A percentile compares a stretch with the other conserved stretches of the same genome.
These are phyloP conservation scores for Ensete ventricosum DNA, from an alignment of 176 grass and related monocot genomes.

Conservation along the genomic window DNA sequence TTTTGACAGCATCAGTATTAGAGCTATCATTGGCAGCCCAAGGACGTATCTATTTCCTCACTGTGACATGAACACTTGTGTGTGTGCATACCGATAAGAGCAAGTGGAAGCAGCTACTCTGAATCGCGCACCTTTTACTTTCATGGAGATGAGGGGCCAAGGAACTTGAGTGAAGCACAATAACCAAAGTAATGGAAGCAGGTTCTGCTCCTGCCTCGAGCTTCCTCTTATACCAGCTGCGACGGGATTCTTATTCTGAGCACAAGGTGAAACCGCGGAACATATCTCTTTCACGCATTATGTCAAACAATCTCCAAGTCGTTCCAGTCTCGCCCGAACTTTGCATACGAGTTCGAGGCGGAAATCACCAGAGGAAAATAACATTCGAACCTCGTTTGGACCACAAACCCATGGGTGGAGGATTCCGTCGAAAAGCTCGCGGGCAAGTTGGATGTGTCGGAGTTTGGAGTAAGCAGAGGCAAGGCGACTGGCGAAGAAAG, in stretches of 20 bases:
- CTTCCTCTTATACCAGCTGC: slow-evolving; percentile 52
- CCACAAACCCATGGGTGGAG: slow-evolving; percentile 35
- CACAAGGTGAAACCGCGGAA: slow-evolving; percentile 49
- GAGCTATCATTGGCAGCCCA: neutral
- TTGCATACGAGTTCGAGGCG: slow-evolving; percentile 43
- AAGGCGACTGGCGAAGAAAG: slow-evolving; percentile 22
- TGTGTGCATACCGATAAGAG: slow-evolving; percentile 74
- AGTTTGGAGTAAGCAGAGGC: slow-evolving; percentile 1
- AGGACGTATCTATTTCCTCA: slow-evolving; percentile 36
- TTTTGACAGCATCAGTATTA: slow-evolving; percentile 38
- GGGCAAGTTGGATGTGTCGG: slow-evolving; percentile 21
- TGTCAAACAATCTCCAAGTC: slow-evolving; percentile 33
- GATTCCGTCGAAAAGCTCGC: slow-evolving; percentile 60
- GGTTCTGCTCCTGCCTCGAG: slow-evolving; percentile 27
- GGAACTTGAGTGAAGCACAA: slow-evolving; percentile 43
- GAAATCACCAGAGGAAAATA: slow-evolving; percentile 39
- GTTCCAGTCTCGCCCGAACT: slow-evolving; percentile 14
- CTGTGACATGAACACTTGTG: slow-evolving; percentile 51
- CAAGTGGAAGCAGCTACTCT: slow-evolving; percentile 40
- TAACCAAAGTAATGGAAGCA: slow-evolving; percentile 45
- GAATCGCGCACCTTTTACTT: slow-evolving; percentile 45
- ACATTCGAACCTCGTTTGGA: slow-evolving; percentile 35
- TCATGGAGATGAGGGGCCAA: slow-evolving; percentile 31
- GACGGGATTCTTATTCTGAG: slow-evolving; percentile 21
- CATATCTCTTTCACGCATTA: slow-evolving; percentile 36